Percentiles rank a stretch among this genome's conserved stretches.
These are phyloP conservation scores for Gracilaria vermiculophylla DNA, from an alignment of 23 red algal genomes.

Conservation along the genomic window DNA sequence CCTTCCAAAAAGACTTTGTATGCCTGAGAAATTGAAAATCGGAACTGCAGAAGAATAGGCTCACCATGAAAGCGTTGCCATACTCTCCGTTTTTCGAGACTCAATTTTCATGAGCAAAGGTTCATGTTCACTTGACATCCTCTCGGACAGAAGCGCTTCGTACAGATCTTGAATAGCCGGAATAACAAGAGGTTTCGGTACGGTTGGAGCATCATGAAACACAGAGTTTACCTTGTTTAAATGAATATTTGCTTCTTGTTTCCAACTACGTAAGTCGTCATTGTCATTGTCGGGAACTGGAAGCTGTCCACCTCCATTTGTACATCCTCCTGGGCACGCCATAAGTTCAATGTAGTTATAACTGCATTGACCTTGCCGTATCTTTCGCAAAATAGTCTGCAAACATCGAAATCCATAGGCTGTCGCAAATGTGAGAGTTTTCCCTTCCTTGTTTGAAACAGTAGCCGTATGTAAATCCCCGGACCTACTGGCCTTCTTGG, in stretches of 20 bases:
- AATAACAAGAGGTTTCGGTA: not conserved
- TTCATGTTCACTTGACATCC: not conserved
- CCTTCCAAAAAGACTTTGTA: not conserved
- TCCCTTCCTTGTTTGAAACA: conserved; percentile 14
- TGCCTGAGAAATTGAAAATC: not conserved
- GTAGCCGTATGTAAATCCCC: conserved; percentile 30
- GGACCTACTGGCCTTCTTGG: conserved; percentile 33
- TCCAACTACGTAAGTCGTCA: not conserved
- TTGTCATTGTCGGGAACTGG: not conserved
- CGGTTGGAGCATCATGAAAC: not conserved
- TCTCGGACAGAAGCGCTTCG: not conserved
- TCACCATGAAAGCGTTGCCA: not conserved
- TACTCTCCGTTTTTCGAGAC: not conserved
- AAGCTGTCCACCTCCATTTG: conserved; percentile 84
- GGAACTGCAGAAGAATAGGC: not conserved
- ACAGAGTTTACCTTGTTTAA: conserved; percentile 9
- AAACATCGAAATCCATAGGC: conserved; percentile 91
- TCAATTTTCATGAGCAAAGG: not conserved
- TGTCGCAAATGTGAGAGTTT: conserved; percentile 59
- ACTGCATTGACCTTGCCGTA: conserved; percentile 26
- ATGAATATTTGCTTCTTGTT: conserved; percentile 16
- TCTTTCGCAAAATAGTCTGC: conserved; percentile 82
- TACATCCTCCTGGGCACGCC: conserved; percentile 88
- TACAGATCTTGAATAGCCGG: not conserved
- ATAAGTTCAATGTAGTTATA: conserved; percentile 91